Evolutionary conservation across 148 eudicot species (phyloP).

Genomic region (Camellia lanceoleosa): DNA sequence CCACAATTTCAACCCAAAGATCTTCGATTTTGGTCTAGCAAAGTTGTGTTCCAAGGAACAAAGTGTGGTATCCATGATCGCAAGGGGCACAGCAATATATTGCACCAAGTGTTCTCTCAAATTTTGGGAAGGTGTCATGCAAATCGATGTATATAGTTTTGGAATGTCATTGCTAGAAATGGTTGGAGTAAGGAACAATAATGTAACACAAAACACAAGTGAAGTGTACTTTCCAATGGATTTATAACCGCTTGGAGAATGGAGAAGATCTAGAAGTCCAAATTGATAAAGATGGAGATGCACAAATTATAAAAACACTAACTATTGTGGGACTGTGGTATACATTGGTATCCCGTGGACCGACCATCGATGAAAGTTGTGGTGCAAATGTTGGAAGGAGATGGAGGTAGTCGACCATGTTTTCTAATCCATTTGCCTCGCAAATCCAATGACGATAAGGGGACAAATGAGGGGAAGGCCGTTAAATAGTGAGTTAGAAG

Average conservation of each 20-base stretch:
- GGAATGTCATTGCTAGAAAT: slow-evolving; percentile 18
- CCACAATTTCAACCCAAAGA: slow-evolving; percentile 23
- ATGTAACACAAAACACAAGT: background rate
- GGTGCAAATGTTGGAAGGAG: slow-evolving; percentile 23
- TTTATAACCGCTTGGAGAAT: background rate
- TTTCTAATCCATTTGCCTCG: slow-evolving; percentile 20
- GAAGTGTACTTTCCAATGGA: background rate
- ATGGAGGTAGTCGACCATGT: slow-evolving; percentile 2
- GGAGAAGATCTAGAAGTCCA: background rate
- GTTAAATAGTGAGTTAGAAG: background rate
- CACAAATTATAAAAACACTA: background rate
- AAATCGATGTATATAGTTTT: slow-evolving; percentile 36
- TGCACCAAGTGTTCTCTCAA: slow-evolving; percentile 30
- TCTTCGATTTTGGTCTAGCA: slow-evolving; percentile 28
- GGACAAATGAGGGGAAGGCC: background rate
- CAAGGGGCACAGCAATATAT: slow-evolving; percentile 30
- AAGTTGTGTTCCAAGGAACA: slow-evolving; percentile 17
- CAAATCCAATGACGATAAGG: background rate
- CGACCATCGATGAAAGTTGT: background rate
- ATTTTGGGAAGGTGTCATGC: slow-evolving; percentile 25
- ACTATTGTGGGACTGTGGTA: background rate
- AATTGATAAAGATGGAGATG: background rate
- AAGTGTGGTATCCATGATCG: slow-evolving; percentile 16
- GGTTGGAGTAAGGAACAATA: slow-evolving; percentile 16
- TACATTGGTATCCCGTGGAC: background rate